These are phyloP conservation scores for Russula sp. DNA, from an alignment of 768 basidiomycete genomes.

Conservation along the genomic window DNA sequence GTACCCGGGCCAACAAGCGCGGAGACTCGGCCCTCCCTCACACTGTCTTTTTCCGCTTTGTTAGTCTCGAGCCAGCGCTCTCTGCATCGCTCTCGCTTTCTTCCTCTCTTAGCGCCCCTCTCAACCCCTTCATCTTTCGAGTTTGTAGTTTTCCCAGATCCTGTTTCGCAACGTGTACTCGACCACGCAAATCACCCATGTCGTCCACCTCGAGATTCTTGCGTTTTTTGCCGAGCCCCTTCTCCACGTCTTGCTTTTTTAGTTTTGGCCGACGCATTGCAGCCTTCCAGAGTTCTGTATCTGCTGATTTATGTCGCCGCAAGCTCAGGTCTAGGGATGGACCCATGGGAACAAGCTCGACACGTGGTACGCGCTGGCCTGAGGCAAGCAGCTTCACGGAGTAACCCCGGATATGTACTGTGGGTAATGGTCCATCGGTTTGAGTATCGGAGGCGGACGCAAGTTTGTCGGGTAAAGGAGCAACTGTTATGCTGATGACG, in stretches of 20 bases:
- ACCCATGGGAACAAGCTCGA: slow-evolving; percentile 84
- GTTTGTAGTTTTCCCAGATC: slow-evolving; percentile 82
- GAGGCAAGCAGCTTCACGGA: slow-evolving; percentile 67
- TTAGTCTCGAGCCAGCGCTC: slow-evolving; percentile 22
- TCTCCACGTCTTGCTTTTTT: slow-evolving; percentile 82
- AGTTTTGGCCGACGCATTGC: slow-evolving; percentile 83
- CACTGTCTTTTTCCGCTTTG: slow-evolving; percentile 24
- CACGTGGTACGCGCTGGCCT: slow-evolving; percentile 73
- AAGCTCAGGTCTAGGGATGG: slow-evolving; percentile 81
- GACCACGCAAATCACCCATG: slow-evolving; percentile 94
- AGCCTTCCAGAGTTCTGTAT: slow-evolving; percentile 71
- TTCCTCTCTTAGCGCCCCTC: slow-evolving; percentile 32
- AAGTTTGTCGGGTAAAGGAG: slow-evolving; percentile 53
- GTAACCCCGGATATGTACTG: slow-evolving; percentile 86
- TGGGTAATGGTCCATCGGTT: slow-evolving; percentile 48
- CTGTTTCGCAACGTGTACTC: slow-evolving; percentile 85
- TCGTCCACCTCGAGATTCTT: slow-evolving; percentile 97
- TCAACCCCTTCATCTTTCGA: slow-evolving; percentile 95
- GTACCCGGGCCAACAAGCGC: not conserved
- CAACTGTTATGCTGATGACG: slow-evolving; percentile 76
- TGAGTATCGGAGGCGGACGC: slow-evolving; percentile 36
- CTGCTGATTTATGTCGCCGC: slow-evolving; percentile 68
- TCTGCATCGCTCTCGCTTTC: slow-evolving; percentile 24
- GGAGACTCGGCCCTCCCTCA: not conserved
- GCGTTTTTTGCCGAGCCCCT: slow-evolving; percentile 83